Evolutionary conservation across 371 early-diverging fungal genomes (phyloP), one percentile per base, ranked within the genome.

Genomic region (Funneliformis caledonium): DNA sequence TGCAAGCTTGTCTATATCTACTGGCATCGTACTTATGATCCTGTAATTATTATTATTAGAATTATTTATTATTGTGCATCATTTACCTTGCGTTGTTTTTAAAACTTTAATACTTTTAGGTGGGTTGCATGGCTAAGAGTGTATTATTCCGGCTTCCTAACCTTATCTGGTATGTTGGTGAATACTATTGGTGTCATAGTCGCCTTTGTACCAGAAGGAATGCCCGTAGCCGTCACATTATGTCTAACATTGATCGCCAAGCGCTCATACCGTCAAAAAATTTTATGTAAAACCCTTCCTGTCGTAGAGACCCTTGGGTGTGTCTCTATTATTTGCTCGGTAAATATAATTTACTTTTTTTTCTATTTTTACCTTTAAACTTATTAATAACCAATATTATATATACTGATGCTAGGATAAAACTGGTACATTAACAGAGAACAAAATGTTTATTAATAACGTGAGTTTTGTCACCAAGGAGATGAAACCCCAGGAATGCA

Each of bases 331-430:
- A 37, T 80, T 43, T 56, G 19, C 6, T 56, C 56, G 4, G 56
- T 56, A 56, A 56, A 19, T 56, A 56, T 19, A 47, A 59, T n/a
- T 5, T 31, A 37, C n/a, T 74, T 52, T 16, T 52, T 16, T 5
- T 14, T 16, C 4, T 4, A 14, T 5, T 52, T 56, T 56, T 7
- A 7, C 4, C 12, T n/a, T 56, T 56, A 56, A 56, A 56, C 5
- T 52, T 14, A 26, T 26, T 97, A 70, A 98, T 98, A 97, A 97
- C 97, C 62, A 94, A 94, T 79, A 96, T 56, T 56, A 26, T 19
- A 67, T 78, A 59, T 43, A 89, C 26, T 26, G 93, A 19, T 92
- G 90, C 81, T 89, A 88, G 19, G 92, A 93, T 80, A 93, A 94
- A 81, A 93, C 93, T 2, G 93, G 93, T 12, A 93, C 94, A 5